phyloP scores from a whole-genome alignment of 805 yeast genomes.

The Ogataea saltuana region DNA sequence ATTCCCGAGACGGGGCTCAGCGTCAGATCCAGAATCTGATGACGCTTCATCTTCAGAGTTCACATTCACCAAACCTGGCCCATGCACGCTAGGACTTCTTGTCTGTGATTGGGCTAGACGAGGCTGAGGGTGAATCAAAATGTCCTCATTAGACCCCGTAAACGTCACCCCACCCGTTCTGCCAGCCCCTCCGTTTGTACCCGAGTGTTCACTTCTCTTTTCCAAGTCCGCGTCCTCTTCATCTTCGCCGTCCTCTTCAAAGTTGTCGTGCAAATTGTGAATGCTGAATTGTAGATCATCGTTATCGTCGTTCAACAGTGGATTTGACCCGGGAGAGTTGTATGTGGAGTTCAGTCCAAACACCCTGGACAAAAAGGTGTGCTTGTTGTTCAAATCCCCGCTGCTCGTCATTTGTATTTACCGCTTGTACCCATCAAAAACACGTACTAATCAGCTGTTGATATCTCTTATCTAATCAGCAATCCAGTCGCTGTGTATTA shows the following conservation, averaged over 20 bases:
- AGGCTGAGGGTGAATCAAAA: conserved; percentile 15
- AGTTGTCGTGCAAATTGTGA: conserved; percentile 24
- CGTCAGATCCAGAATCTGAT: conserved; percentile 19
- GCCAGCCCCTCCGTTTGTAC: neutral
- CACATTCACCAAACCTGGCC: conserved; percentile 21
- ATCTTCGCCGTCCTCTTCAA: conserved; percentile 20
- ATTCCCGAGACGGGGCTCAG: conserved; percentile 4
- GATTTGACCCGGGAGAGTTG: conserved; percentile 27
- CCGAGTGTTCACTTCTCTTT: neutral
- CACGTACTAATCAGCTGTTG: neutral
- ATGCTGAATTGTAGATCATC: conserved; percentile 27
- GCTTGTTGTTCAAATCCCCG: conserved; percentile 34
- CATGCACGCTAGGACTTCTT: conserved; percentile 1
- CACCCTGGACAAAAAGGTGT: conserved; percentile 64
- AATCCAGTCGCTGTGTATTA: too few relatives aligned
- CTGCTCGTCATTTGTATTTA: conserved; percentile 7
- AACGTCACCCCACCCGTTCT: neutral
- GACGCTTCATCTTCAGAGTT: conserved; percentile 31
- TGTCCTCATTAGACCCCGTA: neutral
- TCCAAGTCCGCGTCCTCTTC: conserved; percentile 10
- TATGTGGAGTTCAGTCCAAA: conserved; percentile 48
- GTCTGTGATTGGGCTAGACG: neutral
- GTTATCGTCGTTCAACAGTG: conserved; percentile 34
- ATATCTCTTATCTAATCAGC: conserved; percentile 11
- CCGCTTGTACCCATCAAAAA: too few relatives aligned